These are phyloP conservation scores for Alternaria atra DNA, from an alignment of 2,329 filamentous ascomycete genomes.

Conservation along the genomic window DNA sequence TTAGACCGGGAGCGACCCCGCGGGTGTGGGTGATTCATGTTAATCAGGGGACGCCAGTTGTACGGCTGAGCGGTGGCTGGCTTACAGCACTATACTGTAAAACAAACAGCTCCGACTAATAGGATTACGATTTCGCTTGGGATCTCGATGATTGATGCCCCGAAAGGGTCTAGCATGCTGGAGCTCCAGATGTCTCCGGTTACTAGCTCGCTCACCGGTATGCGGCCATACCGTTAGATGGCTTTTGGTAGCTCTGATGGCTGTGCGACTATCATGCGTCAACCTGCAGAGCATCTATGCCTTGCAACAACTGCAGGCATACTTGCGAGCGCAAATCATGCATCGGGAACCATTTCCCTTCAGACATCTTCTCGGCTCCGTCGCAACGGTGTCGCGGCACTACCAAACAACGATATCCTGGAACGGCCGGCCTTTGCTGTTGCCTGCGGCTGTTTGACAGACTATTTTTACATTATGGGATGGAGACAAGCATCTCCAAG, in stretches of 20 bases:
- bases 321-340: constrained; percentile 26
- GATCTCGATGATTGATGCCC: constrained; percentile 17
- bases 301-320: constrained; percentile 32
- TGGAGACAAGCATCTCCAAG: constrained; percentile 42
- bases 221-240: constrained; percentile 25
- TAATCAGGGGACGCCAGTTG: constrained; percentile 38
- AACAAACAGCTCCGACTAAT: constrained; percentile 31
- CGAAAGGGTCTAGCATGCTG: constrained; percentile 21
- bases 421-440: constrained; percentile 22
- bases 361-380: background rate
- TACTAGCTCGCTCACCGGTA: constrained; percentile 40
- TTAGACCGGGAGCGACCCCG: constrained; percentile 37
- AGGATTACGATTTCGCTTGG: constrained; percentile 11
- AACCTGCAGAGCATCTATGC: constrained; percentile 27
- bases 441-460: constrained; percentile 27
- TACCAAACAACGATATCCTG: constrained; percentile 29
- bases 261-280: constrained; percentile 36
- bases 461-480: constrained; percentile 41
- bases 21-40: constrained; percentile 27
- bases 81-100: constrained; percentile 42
- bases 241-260: constrained; percentile 25
- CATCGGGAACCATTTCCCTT: background rate
- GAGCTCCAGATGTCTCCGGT: constrained; percentile 14
- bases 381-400: constrained; percentile 14
- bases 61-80: constrained; percentile 37